Evolutionary conservation across 2,329 filamentous ascomycete genomes (phyloP), one percentile per base, ranked within the genome.

Genomic region (Lojkania enalia): DNA sequence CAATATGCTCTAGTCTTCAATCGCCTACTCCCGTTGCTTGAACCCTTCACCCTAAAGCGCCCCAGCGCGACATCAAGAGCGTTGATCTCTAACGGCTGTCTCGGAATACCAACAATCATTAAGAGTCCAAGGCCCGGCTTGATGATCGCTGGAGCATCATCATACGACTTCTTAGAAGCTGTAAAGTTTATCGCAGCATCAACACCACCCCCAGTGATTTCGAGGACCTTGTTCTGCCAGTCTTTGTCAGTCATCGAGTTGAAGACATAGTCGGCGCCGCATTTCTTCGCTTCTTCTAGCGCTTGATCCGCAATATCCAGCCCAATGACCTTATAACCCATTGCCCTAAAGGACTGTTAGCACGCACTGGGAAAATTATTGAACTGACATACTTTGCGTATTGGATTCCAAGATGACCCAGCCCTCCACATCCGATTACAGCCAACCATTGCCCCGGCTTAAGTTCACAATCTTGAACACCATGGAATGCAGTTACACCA

Each of bases 101-200:
- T 44, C 5, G 64, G 64, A 43, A 68, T 68, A 3, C 64, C 64
- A 6, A 67, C 63, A 1, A 67, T 57, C 64, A 68, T 68, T 9
- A 66, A 52, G 9, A 63, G 47, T n/a, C 64, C 62, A 23, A 54
- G 42, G 4, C 61, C 64, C 12, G 61, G 51, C 38, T 50, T 61
- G 38, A 66, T 56, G 30, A 68, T 60, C 5, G 57, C 51, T 3
- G 64, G 64, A 36, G 58, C 59, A 29, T 64, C 64, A 39, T 66
- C 63, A 35, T 68, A 68, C 1, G 61, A 59, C 43, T 59, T 57
- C 45, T 66, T 66, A 0, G 55, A 59, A 2, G 63, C 60, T 2
- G 63, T 64, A 33, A 66, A 66, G 41, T 66, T 66, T 1, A 66
- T 60, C 7, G 58, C 61, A 4, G 63, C 61, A 33, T 61, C 59